Evolutionary conservation across 2,329 filamentous ascomycete species (phyloP).

Genomic region (Fusarium verrucosum): DNA sequence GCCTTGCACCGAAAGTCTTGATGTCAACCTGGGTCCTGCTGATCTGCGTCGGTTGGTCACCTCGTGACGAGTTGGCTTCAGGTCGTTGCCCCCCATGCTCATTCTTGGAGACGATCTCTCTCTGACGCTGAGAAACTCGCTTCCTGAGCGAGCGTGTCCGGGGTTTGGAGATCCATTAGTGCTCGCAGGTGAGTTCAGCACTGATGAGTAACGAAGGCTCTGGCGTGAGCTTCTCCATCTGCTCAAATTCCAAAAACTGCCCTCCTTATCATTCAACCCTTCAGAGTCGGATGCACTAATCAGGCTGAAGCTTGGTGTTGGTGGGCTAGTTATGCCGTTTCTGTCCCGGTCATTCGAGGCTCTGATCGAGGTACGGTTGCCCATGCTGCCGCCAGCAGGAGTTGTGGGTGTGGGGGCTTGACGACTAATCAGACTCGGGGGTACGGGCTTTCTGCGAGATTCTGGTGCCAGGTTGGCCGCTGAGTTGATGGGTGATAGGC

Average conservation of each 20-base stretch:
- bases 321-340: conserved; percentile 51
- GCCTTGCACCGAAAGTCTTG: conserved; percentile 34
- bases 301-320: conserved; percentile 66
- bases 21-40: conserved; percentile 38
- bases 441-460: conserved; percentile 58
- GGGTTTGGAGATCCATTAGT: conserved; percentile 17
- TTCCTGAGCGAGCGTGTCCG: conserved; percentile 51
- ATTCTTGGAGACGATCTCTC: conserved; percentile 46
- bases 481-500: conserved; percentile 50
- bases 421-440: conserved; percentile 41
- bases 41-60: conserved; percentile 45
- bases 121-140: conserved; percentile 47
- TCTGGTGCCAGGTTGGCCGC: conserved; percentile 56
- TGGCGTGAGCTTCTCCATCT: conserved; percentile 60
- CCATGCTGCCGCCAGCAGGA: conserved; percentile 50
- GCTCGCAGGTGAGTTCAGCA: conserved; percentile 37
- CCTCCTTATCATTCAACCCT: conserved; percentile 54
- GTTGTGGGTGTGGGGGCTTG: conserved; percentile 48
- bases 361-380: conserved; percentile 39
- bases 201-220: conserved; percentile 46
- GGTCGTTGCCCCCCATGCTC: conserved; percentile 46
- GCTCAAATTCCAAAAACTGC: conserved; percentile 66
- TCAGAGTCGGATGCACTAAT: conserved; percentile 49
- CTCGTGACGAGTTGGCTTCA: conserved; percentile 42
- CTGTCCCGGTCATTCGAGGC: conserved; percentile 43